A percentile compares a stretch with the other conserved stretches of the same genome.
phyloP scores from a whole-genome alignment of 2,329 filamentous ascomycete genomes.

The Ceratocystis diversiconidia region DNA sequence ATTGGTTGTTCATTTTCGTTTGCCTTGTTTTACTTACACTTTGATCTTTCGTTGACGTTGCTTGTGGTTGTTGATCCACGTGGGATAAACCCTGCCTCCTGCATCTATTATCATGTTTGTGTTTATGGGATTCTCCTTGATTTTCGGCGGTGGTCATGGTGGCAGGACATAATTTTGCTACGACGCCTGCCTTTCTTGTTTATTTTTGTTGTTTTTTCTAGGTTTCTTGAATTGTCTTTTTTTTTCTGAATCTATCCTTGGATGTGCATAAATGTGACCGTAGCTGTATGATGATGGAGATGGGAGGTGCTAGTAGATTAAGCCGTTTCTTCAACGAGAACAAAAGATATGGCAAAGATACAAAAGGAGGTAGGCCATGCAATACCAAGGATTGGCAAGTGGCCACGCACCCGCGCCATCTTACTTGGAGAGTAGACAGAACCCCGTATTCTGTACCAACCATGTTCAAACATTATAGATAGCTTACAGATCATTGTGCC shows the following conservation, averaged over 20 bases:
- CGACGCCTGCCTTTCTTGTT: background rate
- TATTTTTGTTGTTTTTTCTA: background rate
- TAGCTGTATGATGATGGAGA: background rate
- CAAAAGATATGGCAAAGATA: background rate
- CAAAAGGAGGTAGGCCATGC: background rate
- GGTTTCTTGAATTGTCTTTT: background rate
- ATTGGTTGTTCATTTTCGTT: background rate
- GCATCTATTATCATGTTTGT: conserved; percentile 13
- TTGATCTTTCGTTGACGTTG: conserved; percentile 3
- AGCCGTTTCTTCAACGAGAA: background rate
- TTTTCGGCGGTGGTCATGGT: background rate
- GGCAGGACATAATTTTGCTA: background rate
- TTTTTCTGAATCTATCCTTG: background rate
- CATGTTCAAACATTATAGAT: background rate
- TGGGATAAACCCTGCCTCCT: background rate
- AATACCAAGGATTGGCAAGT: background rate
- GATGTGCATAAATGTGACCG: background rate
- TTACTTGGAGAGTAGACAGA: background rate
- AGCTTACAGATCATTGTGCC: too few species aligned
- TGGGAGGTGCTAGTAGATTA: background rate
- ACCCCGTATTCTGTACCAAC: background rate
- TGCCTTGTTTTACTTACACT: conserved; percentile 4
- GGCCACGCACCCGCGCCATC: background rate
- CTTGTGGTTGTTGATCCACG: background rate
- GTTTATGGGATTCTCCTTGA: conserved; percentile 4